Evolutionary conservation across 1,284 basidiomycete genomes (phyloP).

Genomic region (Ceratobasidium sp.): DNA sequence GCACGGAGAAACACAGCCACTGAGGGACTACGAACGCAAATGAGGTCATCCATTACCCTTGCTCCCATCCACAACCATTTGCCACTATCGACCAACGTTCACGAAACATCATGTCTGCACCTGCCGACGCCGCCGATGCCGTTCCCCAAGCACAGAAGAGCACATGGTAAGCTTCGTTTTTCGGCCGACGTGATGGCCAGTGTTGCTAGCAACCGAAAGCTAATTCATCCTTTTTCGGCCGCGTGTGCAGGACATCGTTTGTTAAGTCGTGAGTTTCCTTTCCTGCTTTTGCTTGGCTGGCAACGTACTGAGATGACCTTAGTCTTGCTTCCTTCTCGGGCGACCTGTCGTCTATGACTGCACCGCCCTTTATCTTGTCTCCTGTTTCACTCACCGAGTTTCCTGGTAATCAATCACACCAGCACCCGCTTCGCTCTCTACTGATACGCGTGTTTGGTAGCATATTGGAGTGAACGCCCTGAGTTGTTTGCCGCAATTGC

Average conservation of each 20-base stretch:
- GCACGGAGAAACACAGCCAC: constrained; percentile 20
- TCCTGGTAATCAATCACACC: constrained; percentile 65
- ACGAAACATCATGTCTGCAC: constrained; percentile 27
- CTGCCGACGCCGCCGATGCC: constrained; percentile 49
- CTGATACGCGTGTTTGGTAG: constrained; percentile 50
- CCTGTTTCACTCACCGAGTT: constrained; percentile 88
- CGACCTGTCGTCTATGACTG: constrained; percentile 92
- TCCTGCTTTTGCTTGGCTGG: constrained; percentile 1
- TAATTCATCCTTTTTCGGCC: background rate
- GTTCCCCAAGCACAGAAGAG: constrained; percentile 75
- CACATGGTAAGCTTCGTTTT: constrained; percentile 59
- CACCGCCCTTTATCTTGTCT: constrained; percentile 84
- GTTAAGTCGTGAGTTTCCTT: constrained; percentile 72
- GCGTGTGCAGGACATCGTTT: constrained; percentile 59
- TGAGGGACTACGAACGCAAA: background rate
- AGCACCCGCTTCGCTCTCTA: background rate
- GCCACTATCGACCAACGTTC: background rate
- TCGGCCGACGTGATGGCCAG: background rate
- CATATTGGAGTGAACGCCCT: constrained; percentile 93
- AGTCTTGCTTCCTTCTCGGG: constrained; percentile 87
- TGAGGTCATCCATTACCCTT: constrained; percentile 36
- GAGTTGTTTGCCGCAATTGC: constrained; percentile 84
- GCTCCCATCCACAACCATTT: constrained; percentile 34
- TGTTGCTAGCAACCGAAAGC: background rate
- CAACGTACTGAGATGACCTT: constrained; percentile 17